A percentile compares a stretch with the other conserved stretches of the same genome.
Evolutionary conservation across 768 basidiomycete species (phyloP).

Genomic region (Gautieria morchelliformis): DNA sequence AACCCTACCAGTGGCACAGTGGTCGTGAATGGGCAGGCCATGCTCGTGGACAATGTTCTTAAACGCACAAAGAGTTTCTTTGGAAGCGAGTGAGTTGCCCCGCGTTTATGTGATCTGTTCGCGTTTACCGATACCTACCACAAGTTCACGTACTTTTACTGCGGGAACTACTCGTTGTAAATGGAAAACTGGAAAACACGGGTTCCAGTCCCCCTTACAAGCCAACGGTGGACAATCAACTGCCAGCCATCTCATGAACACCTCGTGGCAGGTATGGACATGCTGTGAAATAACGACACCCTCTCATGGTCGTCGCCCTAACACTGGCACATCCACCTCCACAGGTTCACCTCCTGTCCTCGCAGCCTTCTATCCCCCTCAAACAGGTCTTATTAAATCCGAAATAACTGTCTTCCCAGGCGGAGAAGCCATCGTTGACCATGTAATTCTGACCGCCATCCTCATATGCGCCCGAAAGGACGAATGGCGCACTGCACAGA

Average conservation of each 20-base stretch:
- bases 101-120: not conserved
- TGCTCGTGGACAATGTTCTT: conserved; percentile 5
- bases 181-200: conserved; percentile 4
- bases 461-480: conserved; percentile 3
- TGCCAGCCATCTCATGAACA: not conserved
- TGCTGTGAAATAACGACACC: not conserved
- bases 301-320: not conserved
- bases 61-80: conserved; percentile 7
- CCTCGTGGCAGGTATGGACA: not conserved
- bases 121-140: not conserved
- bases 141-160: conserved; percentile 2
- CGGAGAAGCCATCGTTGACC: not conserved
- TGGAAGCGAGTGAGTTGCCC: conserved; percentile 7
- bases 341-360: not conserved
- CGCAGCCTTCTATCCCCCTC: conserved; percentile 5
- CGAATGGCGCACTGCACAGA: conserved; percentile 7
- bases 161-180: conserved; percentile 2
- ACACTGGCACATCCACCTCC: not conserved
- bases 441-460: conserved; percentile 7
- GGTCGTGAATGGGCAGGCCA: conserved; percentile 4
- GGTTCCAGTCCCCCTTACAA: not conserved
- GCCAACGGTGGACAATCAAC: not conserved
- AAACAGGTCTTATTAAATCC: conserved; percentile 1
- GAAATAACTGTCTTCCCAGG: conserved; percentile 4
- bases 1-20: not conserved